Evolutionary conservation across 78 protist species (phyloP), one percentile per base, ranked within the genome.

Genomic region (Speleostelium caveatum): DNA sequence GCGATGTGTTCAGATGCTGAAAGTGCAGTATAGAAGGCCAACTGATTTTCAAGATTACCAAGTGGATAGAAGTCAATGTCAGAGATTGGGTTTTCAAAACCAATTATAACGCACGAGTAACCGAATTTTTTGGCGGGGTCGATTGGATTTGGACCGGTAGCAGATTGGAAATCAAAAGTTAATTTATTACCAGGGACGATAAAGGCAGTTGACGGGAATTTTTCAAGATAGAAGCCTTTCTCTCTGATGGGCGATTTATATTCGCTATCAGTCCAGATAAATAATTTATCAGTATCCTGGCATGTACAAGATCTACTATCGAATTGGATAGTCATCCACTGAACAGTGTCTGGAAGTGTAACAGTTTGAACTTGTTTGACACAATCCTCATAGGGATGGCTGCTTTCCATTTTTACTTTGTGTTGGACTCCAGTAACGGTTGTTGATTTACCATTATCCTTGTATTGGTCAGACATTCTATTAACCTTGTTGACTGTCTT

Each of bases 291-390:
- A 12, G 56, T 51, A 19, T 45, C 24, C 41, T 68, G 75, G 3
- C 16, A 36, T 4, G 89, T 80, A 1, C 3, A 24, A n/a, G 89
- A 80, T 5, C 89, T 24, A 22, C 35, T 16, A 41, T 80, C 89
- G 21, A 80, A 80, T 68, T 80, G 89, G 38, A 80, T 68, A 2
- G 38, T 17, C 89, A 80, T 80, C 89, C 89, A 80, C 30, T 80
- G 65, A 19, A 72, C 62, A 22, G 35, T n/a, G 22, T 49, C 33
- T 35, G 89, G 89, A 59, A 80, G 68, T 30, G 30, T 41, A 19
- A 80, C 63, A 24, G 45, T 38, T 28, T 80, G 73, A 61, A 73
- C 58, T 28, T 80, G 76, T 30, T 80, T 66, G 28, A 24, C 2
- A 28, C 60, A 38, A 7, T 80, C 89, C 30, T 80, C 89, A n/a